Conservation (phyloP, 768 basidiomycete genomes). For the Pseudohyphozyma bogoriensis region DNA sequence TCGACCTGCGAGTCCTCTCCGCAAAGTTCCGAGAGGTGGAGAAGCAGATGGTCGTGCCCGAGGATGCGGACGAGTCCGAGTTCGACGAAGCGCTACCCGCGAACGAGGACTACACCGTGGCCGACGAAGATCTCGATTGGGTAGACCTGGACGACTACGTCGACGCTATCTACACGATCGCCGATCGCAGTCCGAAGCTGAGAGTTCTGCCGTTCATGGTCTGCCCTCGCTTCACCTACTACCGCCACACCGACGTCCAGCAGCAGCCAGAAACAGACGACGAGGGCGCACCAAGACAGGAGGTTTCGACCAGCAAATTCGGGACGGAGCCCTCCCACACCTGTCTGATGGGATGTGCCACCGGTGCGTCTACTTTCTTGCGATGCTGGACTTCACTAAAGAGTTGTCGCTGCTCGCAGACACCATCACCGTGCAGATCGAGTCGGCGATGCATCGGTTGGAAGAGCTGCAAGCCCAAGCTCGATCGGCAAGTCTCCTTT, state of each 20-base stretch:
- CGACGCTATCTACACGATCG: slow-evolving; percentile 59
- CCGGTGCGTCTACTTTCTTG: slow-evolving; percentile 10
- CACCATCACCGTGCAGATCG: slow-evolving; percentile 25
- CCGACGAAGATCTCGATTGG: slow-evolving; percentile 45
- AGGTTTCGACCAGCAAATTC: slow-evolving; percentile 50
- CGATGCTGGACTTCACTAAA: background rate
- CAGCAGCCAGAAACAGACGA: slow-evolving; percentile 13
- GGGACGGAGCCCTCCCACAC: slow-evolving; percentile 72
- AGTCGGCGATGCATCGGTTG: slow-evolving; percentile 18
- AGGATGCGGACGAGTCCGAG: slow-evolving; percentile 31
- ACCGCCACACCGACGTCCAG: slow-evolving; percentile 34
- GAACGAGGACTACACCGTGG: slow-evolving; percentile 1
- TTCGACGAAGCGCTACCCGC: background rate
- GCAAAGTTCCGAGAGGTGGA: slow-evolving; percentile 65
- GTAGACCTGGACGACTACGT: slow-evolving; percentile 70
- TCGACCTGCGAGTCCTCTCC: slow-evolving; percentile 67
- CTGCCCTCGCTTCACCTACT: slow-evolving; percentile 75
- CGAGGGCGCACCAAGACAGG: background rate
- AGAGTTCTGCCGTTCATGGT: slow-evolving; percentile 62
- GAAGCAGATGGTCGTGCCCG: slow-evolving; percentile 50
- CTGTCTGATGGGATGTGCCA: slow-evolving; percentile 57
- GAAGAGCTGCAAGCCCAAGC: slow-evolving; percentile 10
- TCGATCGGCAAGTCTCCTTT: background rate
- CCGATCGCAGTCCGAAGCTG: slow-evolving; percentile 48
- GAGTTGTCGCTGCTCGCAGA: slow-evolving; percentile 6